phyloP scores from a whole-genome alignment of 139 green algal genomes.

The Yamagishiella unicocca region DNA sequence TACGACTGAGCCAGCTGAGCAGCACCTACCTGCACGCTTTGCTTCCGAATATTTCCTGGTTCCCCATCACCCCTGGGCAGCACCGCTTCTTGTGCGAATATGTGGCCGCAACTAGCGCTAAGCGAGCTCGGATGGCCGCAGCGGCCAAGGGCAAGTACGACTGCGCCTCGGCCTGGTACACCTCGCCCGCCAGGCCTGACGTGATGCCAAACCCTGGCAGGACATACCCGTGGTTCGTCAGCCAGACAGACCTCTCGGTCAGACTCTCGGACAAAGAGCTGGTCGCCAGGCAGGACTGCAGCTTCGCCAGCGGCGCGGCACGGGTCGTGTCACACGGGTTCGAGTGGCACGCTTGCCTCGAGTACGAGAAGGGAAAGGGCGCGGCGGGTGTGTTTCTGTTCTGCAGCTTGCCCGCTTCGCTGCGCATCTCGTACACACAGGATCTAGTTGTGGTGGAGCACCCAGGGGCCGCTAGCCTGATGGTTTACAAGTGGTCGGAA shows the following conservation, averaged over 20 bases:
- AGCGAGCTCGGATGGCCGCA: not conserved
- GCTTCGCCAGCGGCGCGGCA: not conserved
- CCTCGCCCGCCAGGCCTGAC: not conserved
- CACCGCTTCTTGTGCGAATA: constrained; percentile 1
- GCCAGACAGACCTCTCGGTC: not conserved
- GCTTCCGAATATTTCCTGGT: not conserved
- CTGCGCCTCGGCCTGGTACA: not conserved
- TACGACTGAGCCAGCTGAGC: constrained; percentile 21
- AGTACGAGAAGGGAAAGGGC: not conserved
- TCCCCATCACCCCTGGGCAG: not conserved
- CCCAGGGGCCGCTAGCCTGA: not conserved
- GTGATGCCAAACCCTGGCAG: not conserved
- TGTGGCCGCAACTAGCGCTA: not conserved
- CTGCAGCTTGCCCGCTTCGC: not conserved
- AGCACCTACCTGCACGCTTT: not conserved
- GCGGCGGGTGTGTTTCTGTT: not conserved
- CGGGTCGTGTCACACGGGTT: not conserved
- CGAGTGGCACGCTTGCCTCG: not conserved
- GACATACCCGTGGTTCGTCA: not conserved
- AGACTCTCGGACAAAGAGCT: not conserved
- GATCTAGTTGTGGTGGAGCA: not conserved
- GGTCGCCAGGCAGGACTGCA: not conserved
- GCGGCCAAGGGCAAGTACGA: not conserved
- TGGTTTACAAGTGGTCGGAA: not conserved
- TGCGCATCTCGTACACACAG: not conserved